Percentiles rank a stretch among this genome's conserved stretches.
These are phyloP conservation scores for Acanthamoeba castellanii DNA, from an alignment of 208 protist genomes.

Conservation along the genomic window DNA sequence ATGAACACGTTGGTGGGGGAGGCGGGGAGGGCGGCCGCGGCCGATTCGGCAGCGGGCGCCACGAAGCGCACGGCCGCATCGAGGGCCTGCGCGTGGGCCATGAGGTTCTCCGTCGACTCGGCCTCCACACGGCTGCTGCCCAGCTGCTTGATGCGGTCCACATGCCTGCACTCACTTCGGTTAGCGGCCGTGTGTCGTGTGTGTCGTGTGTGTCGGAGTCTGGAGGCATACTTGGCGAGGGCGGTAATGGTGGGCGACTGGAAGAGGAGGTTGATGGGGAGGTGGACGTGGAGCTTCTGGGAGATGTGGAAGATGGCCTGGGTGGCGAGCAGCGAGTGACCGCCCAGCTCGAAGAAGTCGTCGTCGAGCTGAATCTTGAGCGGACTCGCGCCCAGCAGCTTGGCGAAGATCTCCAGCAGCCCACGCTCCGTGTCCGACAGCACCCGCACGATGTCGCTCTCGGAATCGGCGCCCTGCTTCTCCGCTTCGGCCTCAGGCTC, in stretches of 20 bases:
- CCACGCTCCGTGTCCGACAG: not conserved
- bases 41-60: not conserved
- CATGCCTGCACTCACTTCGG: conserved; percentile 20
- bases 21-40: not conserved
- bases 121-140: conserved; percentile 37
- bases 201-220: not conserved
- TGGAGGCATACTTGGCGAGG: conserved; percentile 64
- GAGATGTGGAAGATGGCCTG: conserved; percentile 78
- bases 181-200: not conserved
- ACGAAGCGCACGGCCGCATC: not conserved
- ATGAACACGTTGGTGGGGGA: conserved; percentile 77
- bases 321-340: conserved; percentile 87
- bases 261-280: conserved; percentile 82
- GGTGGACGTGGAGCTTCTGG: conserved; percentile 60
- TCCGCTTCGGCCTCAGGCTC: not conserved
- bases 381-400: conserved; percentile 61
- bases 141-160: conserved; percentile 12
- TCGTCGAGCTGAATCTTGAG: conserved; percentile 74
- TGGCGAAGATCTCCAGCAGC: conserved; percentile 57
- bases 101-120: not conserved
- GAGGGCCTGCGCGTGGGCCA: conserved; percentile 3
- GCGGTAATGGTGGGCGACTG: conserved; percentile 73
- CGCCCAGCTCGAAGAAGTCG: conserved; percentile 88
- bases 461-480: not conserved
- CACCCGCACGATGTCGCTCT: not conserved